A percentile compares a stretch with the other conserved stretches of the same genome.
These are phyloP conservation scores for Suillus placidus DNA, from an alignment of 768 basidiomycete genomes.

Conservation along the genomic window DNA sequence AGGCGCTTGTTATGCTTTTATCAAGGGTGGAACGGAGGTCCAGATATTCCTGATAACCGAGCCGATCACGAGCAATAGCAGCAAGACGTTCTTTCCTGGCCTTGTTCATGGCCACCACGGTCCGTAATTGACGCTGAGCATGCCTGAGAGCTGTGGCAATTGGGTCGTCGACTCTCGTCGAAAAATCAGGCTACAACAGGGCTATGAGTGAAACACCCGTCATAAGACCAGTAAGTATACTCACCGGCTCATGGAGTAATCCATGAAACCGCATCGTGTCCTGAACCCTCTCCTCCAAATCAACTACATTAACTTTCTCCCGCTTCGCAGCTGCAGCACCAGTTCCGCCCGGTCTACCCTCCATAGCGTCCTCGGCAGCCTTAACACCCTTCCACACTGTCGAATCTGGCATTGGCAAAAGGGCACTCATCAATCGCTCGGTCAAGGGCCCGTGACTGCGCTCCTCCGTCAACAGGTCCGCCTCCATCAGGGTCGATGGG, in stretches of 20 bases:
- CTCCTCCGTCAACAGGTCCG: conserved; percentile 70
- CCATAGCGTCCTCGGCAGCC: conserved; percentile 84
- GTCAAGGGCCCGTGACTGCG: conserved; percentile 86
- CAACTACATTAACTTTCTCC: conserved; percentile 77
- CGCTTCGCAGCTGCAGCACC: conserved; percentile 74
- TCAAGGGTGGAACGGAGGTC: conserved; percentile 85
- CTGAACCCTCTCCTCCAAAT: conserved; percentile 73
- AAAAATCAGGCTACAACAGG: conserved; percentile 63
- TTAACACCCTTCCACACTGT: conserved; percentile 76
- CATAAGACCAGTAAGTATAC: conserved; percentile 29
- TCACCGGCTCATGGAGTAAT: conserved; percentile 67
- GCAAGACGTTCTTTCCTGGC: conserved; percentile 74
- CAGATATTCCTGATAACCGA: conserved; percentile 91
- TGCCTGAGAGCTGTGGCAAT: conserved; percentile 89
- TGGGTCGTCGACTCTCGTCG: conserved; percentile 87
- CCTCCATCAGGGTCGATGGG: conserved; percentile 76
- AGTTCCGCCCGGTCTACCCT: conserved; percentile 78
- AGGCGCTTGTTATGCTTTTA: conserved; percentile 75
- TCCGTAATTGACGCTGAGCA: conserved; percentile 79
- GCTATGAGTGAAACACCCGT: conserved; percentile 16
- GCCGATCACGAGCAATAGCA: conserved; percentile 78
- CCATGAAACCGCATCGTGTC: conserved; percentile 81
- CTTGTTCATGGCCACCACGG: conserved; percentile 81
- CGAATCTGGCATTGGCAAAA: conserved; percentile 69
- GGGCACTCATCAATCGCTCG: conserved; percentile 77